A percentile compares a stretch with the other conserved stretches of the same genome.
Evolutionary conservation across 495 filamentous ascomycete genomes (phyloP).

Genomic region (Daldinia grandis): DNA sequence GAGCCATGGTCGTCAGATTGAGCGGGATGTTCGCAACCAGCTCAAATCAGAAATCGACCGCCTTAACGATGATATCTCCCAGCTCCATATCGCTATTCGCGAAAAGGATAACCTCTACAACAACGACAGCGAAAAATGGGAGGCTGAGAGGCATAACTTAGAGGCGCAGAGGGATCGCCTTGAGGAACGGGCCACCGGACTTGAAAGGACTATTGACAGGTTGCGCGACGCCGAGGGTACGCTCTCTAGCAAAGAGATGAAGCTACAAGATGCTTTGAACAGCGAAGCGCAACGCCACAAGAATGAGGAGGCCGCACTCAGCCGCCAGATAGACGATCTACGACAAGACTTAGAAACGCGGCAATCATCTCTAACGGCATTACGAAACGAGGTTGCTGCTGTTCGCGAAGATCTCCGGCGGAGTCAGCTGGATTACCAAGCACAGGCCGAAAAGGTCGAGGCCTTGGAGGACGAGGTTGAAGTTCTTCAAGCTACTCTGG

Average conservation of each 20-base stretch:
- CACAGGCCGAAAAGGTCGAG: slow-evolving; percentile 71
- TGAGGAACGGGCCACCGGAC: slow-evolving; percentile 72
- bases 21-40: slow-evolving; percentile 63
- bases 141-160: slow-evolving; percentile 68
- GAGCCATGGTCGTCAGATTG: slow-evolving; percentile 64
- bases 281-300: slow-evolving; percentile 56
- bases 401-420: slow-evolving; percentile 74
- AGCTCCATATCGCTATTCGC: slow-evolving; percentile 72
- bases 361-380: slow-evolving; percentile 52
- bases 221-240: slow-evolving; percentile 77
- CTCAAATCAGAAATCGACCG: slow-evolving; percentile 70
- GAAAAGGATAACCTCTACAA: slow-evolving; percentile 76
- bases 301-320: slow-evolving; percentile 50
- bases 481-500: slow-evolving; percentile 74
- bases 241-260: slow-evolving; percentile 69
- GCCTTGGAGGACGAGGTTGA: slow-evolving; percentile 84
- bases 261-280: slow-evolving; percentile 67
- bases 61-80: slow-evolving; percentile 71
- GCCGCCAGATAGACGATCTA: slow-evolving; percentile 56
- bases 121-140: slow-evolving; percentile 76
- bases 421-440: slow-evolving; percentile 68
- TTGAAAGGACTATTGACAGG: slow-evolving; percentile 75
- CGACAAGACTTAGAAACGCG: slow-evolving; percentile 55
- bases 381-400: slow-evolving; percentile 56
- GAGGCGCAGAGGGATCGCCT: slow-evolving; percentile 71